A percentile compares a stretch with the other conserved stretches of the same genome.
Conservation (phyloP, 345 rosid species). For the Eucalyptus tenuipes region DNA sequence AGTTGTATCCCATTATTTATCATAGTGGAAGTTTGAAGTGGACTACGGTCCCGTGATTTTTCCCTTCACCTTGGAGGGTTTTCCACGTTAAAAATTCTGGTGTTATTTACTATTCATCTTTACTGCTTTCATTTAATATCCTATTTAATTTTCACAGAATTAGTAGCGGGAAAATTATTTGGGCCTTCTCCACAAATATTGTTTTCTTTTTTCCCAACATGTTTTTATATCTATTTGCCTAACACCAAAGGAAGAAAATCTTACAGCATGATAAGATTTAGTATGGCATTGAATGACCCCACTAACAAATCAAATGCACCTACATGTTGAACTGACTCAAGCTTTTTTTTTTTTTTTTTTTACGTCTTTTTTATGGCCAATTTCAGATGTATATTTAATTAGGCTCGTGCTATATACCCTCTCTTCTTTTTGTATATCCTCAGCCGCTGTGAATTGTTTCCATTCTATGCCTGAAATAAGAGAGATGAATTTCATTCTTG, state of each 20-base stretch:
- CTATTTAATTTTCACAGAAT: too few relatives aligned
- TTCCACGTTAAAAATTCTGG: too few relatives aligned
- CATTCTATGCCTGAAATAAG: background rate
- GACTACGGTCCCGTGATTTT: too few relatives aligned
- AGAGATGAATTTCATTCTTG: background rate
- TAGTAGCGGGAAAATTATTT: too few relatives aligned
- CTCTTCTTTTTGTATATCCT: background rate
- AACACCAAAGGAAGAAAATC: background rate
- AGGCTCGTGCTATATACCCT: background rate
- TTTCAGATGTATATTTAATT: background rate
- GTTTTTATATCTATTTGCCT: background rate
- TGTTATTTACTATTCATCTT: too few relatives aligned
- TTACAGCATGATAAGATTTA: background rate
- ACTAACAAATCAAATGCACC: background rate
- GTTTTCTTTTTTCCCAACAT: too few relatives aligned
- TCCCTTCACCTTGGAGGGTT: too few relatives aligned
- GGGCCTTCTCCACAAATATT: too few relatives aligned
- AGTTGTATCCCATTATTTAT: too few relatives aligned
- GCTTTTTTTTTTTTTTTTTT: background rate
- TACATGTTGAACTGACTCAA: background rate
- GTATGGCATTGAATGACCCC: background rate
- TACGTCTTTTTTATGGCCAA: background rate
- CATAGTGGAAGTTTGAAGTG: too few relatives aligned
- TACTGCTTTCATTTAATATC: too few relatives aligned
- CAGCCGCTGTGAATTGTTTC: background rate